These are phyloP conservation scores for Huntiella savannae DNA, from an alignment of 2,329 filamentous ascomycete species.

Conservation along the genomic window DNA sequence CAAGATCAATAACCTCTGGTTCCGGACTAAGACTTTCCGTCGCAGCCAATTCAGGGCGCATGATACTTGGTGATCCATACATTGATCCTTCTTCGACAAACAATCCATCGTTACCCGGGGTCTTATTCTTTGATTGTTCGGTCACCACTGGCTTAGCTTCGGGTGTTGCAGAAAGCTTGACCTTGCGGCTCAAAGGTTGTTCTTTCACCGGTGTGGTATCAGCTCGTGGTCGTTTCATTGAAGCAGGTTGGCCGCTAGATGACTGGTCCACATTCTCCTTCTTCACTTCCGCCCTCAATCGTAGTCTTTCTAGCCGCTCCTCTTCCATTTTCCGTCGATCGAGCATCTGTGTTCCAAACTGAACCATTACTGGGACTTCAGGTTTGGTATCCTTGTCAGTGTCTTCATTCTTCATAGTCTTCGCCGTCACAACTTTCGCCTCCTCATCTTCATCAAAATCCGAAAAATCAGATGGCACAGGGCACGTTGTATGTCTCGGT, in stretches of 20 bases:
- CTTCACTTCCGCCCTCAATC: background rate
- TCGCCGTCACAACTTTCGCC: too few species aligned
- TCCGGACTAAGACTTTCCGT: background rate
- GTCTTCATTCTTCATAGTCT: background rate
- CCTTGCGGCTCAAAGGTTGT: background rate
- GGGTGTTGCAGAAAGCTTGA: background rate
- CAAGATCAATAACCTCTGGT: conserved; percentile 1
- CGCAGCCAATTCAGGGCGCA: background rate
- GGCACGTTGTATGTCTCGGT: background rate
- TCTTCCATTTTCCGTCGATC: conserved; percentile 73
- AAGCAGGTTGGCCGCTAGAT: background rate
- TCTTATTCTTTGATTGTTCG: background rate
- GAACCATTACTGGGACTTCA: background rate
- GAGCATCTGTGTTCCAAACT: conserved; percentile 30
- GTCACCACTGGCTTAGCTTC: background rate
- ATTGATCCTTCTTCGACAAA: background rate
- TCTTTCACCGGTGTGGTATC: background rate
- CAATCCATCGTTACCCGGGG: background rate
- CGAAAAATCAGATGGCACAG: background rate
- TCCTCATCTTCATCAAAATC: too few species aligned
- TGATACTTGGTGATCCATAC: background rate
- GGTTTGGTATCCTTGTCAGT: background rate
- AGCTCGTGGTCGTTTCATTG: conserved; percentile 4
- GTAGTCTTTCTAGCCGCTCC: conserved; percentile 49
- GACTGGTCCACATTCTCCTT: too few species aligned